A percentile compares a stretch with the other conserved stretches of the same genome.
These are phyloP conservation scores for Colletotrichum liaoningense DNA, from an alignment of 2,329 filamentous ascomycete genomes.

Conservation along the genomic window DNA sequence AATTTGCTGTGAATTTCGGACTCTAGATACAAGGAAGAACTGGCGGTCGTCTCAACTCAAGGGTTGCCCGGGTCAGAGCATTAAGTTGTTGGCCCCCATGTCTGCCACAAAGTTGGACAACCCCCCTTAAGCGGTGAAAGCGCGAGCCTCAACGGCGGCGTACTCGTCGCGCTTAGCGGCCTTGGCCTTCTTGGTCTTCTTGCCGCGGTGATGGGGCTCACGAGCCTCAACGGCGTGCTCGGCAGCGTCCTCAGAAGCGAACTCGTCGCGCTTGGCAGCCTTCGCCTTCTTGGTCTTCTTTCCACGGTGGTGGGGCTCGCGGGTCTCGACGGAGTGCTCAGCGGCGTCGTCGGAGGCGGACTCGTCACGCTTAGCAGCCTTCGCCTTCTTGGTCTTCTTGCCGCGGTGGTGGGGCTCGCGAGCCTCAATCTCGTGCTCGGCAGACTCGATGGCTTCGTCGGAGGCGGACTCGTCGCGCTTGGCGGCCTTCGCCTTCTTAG, in stretches of 20 bases:
- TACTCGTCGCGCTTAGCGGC: background rate
- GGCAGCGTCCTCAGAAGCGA: background rate
- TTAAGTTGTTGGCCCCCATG: conserved; percentile 8
- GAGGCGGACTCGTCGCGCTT: background rate
- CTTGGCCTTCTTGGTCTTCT: conserved; percentile 22
- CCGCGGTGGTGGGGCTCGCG: conserved; percentile 27
- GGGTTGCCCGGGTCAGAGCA: conserved; percentile 7
- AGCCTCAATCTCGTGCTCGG: conserved; percentile 6
- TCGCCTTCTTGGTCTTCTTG: conserved; percentile 32
- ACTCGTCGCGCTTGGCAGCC: background rate
- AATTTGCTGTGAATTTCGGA: conserved; percentile 8
- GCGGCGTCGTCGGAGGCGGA: background rate
- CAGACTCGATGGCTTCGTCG: background rate
- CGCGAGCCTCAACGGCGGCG: conserved; percentile 17
- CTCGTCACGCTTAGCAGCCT: conserved; percentile 6
- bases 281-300: conserved; percentile 36
- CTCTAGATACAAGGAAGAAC: conserved; percentile 2
- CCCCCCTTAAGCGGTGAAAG: conserved; percentile 26
- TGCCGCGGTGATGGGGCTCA: conserved; percentile 31
- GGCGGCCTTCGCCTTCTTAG: conserved; percentile 18
- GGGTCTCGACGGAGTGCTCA: conserved; percentile 30
- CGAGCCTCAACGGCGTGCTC: conserved; percentile 32
- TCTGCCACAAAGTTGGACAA: conserved; percentile 10
- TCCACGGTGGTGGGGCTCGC: conserved; percentile 35
- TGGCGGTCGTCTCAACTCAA: conserved; percentile 14